A percentile compares a stretch with the other conserved stretches of the same genome.
Evolutionary conservation across 306 rosid species (phyloP).

Genomic region (Cucurbita argyrosperma): DNA sequence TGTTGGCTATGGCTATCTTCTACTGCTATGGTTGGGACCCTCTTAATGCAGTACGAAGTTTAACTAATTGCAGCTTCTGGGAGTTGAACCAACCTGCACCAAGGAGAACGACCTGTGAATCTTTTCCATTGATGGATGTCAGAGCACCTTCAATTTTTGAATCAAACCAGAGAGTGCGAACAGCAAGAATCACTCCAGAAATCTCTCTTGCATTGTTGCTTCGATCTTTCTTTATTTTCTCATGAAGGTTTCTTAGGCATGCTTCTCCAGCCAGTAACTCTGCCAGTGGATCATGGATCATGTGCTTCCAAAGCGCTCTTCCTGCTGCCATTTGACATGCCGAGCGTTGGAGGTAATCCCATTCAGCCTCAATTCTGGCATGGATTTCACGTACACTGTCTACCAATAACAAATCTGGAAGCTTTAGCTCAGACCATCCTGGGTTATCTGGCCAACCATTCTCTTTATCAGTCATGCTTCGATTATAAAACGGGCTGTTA

Average conservation of each 20-base stretch:
- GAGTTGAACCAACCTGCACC: conserved; percentile 65
- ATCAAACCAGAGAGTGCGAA: conserved; percentile 91
- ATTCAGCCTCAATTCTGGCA: conserved; percentile 56
- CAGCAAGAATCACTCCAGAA: conserved; percentile 90
- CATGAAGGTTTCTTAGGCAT: conserved; percentile 59
- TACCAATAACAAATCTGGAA: conserved; percentile 47
- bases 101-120: conserved; percentile 80
- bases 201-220: conserved; percentile 65
- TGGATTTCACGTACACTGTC: conserved; percentile 50
- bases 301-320: conserved; percentile 93
- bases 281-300: conserved; percentile 52
- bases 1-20: not conserved
- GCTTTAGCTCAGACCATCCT: conserved; percentile 57
- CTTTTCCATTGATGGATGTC: conserved; percentile 31
- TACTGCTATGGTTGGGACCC: not conserved
- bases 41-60: not conserved
- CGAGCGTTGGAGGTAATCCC: conserved; percentile 70
- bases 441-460: conserved; percentile 31
- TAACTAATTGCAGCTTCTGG: conserved; percentile 3
- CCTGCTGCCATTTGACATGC: conserved; percentile 93
- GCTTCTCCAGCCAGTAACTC: conserved; percentile 73
- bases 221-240: conserved; percentile 70
- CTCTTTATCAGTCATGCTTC: conserved; percentile 52
- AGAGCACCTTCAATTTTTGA: conserved; percentile 52
- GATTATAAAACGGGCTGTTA: conserved; percentile 7